These are phyloP conservation scores for Beta lomatogona DNA, from an alignment of 179 eudicot species.

Conservation along the genomic window DNA sequence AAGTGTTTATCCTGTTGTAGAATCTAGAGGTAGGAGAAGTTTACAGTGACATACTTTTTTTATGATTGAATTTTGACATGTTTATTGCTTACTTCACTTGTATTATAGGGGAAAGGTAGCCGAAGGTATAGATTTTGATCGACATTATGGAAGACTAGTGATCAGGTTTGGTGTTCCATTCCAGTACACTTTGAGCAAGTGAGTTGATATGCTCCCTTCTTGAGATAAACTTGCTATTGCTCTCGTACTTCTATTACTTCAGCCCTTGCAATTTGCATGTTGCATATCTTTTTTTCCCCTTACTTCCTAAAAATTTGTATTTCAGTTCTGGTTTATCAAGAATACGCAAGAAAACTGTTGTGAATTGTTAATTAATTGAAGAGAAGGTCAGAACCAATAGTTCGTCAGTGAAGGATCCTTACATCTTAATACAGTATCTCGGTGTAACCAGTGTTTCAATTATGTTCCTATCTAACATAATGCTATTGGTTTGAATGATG, in stretches of 20 bases:
- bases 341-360: neutral
- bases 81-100: neutral
- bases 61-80: neutral
- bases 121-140: constrained; percentile 98
- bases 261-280: neutral
- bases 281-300: constrained; percentile 1
- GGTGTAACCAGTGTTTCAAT: neutral
- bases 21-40: no score
- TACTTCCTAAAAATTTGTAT: neutral
- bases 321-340: neutral
- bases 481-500: neutral
- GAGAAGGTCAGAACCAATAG: neutral
- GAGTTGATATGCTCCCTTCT: constrained; percentile 22
- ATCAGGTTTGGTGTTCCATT: constrained; percentile 98
- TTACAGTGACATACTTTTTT: neutral
- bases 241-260: neutral
- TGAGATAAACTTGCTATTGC: constrained; percentile 3
- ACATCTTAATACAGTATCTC: no score
- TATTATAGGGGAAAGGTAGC: constrained; percentile 96
- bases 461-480: neutral
- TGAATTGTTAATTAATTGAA: neutral
- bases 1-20: neutral
- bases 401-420: neutral
- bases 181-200: constrained; percentile 99
- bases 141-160: constrained; percentile 97